Percentiles rank a stretch among this genome's conserved stretches.
These are phyloP conservation scores for Favolaschia claudopus DNA, from an alignment of 768 basidiomycete genomes.

Conservation along the genomic window DNA sequence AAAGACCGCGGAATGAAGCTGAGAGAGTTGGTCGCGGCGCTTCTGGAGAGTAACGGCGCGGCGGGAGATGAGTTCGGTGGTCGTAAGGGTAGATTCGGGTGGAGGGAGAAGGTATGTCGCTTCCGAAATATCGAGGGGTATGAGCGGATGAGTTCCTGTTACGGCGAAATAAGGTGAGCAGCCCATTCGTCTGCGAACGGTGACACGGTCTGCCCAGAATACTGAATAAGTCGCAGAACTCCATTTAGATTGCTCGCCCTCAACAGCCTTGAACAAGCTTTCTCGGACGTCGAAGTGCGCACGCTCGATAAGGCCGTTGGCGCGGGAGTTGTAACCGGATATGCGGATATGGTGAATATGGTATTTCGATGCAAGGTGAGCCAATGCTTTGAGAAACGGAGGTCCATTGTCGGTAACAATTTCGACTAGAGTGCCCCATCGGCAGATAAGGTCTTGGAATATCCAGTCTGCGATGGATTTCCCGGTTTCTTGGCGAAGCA, in stretches of 20 bases:
- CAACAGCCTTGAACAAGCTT: slow-evolving; percentile 22
- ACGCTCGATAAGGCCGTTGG: no score
- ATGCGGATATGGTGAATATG: background rate
- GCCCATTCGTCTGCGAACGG: no score
- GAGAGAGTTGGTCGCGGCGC: slow-evolving; percentile 22
- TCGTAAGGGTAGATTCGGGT: slow-evolving; percentile 22
- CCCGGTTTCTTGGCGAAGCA: no score
- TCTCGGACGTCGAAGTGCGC: slow-evolving; percentile 18
- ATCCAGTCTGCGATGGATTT: no score
- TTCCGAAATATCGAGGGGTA: no score
- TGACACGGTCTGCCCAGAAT: slow-evolving; percentile 31
- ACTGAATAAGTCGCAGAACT: slow-evolving; percentile 1
- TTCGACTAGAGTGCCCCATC: slow-evolving; percentile 3
- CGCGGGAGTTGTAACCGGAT: no score
- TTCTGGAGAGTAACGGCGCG: no score
- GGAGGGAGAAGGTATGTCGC: no score
- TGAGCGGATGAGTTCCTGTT: no score
- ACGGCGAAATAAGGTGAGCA: no score
- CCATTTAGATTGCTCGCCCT: slow-evolving; percentile 15
- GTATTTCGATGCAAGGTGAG: background rate
- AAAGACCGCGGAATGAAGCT: no score
- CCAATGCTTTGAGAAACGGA: slow-evolving; percentile 9
- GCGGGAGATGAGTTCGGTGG: slow-evolving; percentile 29
- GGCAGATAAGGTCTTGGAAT: no score
- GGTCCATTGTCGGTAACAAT: slow-evolving; percentile 28